Evolutionary conservation across 495 filamentous ascomycete genomes (phyloP), one percentile per base, ranked within the genome.

Genomic region (Annulohypoxylon nitens): DNA sequence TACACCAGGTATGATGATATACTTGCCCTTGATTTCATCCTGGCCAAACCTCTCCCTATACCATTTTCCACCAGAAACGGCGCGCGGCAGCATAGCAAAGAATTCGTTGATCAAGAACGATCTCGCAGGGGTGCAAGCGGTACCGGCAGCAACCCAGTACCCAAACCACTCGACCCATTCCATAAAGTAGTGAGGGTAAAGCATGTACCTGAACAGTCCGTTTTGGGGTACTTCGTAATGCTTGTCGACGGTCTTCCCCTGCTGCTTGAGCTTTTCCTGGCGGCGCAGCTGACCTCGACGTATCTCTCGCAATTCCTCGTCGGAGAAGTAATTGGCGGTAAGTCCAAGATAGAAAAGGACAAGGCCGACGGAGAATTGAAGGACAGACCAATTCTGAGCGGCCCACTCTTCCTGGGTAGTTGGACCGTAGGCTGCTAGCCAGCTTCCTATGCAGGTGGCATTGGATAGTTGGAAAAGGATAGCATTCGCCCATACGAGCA

Each of bases 141-240:
- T 77, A 66, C 85, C 86, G 75, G 81, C 89, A 76, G 91, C 81
- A 78, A 97, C 87, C 79, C 89, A 94, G 76, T 93, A 99, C 0
- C 96, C 96, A 18, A 86, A 76, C 96, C 97, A 98, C 83, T 99
- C 97, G 57, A 97, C 80, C 96, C 96, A 99, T 85, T 99, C 96
- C 69, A 89, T 92, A 55, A 96, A 87, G 78, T 97, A 98, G 78
- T 99, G 97, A 67, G 96, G 94, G 82, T 92, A 97, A 61, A 98
- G 86, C 76, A 97, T 88, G 65, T 86, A 90, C 57, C 82, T 83
- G 83, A 99, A 99, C 45, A 97, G 82, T 2, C 95, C 95, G 43
- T 90, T 89, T 67, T 90, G 82, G 0, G 97, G 97, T 53, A 99
- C 88, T 81, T 92, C 90, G 78, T 99, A 99, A 62, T 97, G 87